These are phyloP conservation scores for Apiospora arundinis DNA, from an alignment of 2,329 filamentous ascomycete genomes.

Conservation along the genomic window DNA sequence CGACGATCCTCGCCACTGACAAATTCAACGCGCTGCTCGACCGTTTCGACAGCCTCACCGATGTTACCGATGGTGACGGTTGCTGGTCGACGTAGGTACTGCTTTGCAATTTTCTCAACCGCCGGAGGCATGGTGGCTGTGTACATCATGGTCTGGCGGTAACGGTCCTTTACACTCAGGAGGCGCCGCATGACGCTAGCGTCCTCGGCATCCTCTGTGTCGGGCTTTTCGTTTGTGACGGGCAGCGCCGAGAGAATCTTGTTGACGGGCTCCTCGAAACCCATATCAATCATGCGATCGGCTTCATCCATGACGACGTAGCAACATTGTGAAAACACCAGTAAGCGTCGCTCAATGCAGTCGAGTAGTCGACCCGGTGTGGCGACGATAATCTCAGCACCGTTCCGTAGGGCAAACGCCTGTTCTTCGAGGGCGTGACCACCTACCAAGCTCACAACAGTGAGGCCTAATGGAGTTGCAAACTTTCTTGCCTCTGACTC, in stretches of 20 bases:
- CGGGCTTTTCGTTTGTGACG: conserved; percentile 92
- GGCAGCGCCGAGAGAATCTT: conserved; percentile 96
- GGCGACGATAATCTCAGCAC: conserved; percentile 97
- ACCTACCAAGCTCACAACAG: conserved; percentile 96
- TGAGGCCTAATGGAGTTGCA: conserved; percentile 87
- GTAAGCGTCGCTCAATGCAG: conserved; percentile 90
- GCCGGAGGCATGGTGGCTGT: conserved; percentile 95
- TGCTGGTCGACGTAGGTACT: conserved; percentile 91
- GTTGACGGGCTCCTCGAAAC: conserved; percentile 97
- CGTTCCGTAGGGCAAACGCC: conserved; percentile 85
- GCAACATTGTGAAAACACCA: conserved; percentile 95
- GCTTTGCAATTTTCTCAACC: conserved; percentile 95
- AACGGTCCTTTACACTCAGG: conserved; percentile 73
- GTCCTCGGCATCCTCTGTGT: conserved; percentile 90
- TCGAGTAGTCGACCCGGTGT: conserved; percentile 96
- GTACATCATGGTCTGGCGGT: conserved; percentile 99
- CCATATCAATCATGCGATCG: conserved; percentile 98
- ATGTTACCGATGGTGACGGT: conserved; percentile 94
- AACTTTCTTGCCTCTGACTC: conserved; percentile 94
- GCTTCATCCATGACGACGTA: conserved; percentile 99
- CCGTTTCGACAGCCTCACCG: conserved; percentile 95
- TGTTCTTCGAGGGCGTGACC: conserved; percentile 96
- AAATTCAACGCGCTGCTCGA: conserved; percentile 96
- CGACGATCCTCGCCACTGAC: conserved; percentile 90
- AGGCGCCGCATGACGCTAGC: conserved; percentile 83